phyloP scores from a whole-genome alignment of 2,329 filamentous ascomycete species.

The Cladobotryum protrusum region DNA sequence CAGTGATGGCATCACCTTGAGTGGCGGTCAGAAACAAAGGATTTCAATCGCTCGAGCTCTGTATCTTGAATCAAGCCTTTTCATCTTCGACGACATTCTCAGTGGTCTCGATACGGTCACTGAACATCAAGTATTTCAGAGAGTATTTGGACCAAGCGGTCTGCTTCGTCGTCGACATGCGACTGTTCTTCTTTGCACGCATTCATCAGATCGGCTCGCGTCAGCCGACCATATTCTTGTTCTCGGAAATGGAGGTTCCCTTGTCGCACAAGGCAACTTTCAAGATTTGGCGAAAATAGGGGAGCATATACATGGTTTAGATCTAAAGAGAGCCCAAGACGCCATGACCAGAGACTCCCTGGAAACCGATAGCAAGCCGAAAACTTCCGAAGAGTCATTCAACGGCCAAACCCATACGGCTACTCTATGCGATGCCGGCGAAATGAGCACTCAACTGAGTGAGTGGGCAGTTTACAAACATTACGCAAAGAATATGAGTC shows the following conservation, averaged over 20 bases:
- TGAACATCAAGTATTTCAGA: conserved; percentile 37
- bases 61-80: conserved; percentile 85
- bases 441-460: too few species aligned
- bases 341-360: too few species aligned
- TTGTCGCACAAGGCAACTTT: conserved; percentile 37
- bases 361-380: too few species aligned
- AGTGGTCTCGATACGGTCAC: conserved; percentile 40
- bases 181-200: conserved; percentile 38
- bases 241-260: conserved; percentile 32
- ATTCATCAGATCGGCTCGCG: conserved; percentile 24
- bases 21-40: conserved; percentile 52
- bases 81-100: conserved; percentile 46
- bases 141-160: conserved; percentile 35
- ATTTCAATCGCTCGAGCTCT: conserved; percentile 91
- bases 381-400: too few species aligned
- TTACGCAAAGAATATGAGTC: conserved; percentile 26
- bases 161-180: conserved; percentile 31
- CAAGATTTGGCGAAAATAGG: conserved; percentile 23
- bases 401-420: too few species aligned
- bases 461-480: conserved; percentile 26
- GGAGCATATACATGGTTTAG: conserved; percentile 33
- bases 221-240: conserved; percentile 42
- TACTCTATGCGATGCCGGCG: too few species aligned
- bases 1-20: conserved; percentile 35
- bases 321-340: conserved; percentile 19